Base-by-base conservation (phyloP, 805 yeast genomes). In the Candida broadrunensis region DNA sequence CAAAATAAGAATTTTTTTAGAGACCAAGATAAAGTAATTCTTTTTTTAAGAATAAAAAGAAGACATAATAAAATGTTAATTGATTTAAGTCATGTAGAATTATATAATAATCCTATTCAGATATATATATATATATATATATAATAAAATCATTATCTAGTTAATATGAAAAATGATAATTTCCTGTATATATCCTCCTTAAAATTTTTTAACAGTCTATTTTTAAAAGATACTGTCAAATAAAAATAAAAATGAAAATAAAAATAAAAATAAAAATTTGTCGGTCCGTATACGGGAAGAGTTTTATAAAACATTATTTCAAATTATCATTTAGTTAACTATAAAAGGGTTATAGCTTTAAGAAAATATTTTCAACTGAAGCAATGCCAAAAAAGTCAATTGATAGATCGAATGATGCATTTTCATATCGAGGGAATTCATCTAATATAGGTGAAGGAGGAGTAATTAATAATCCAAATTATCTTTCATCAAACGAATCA, bases 1-100 rank as follows among this genome's bases (percentile, higher is more conserved):
- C 44, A n/a, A 20, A 39, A 11, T n/a, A 33, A 14, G 7, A n/a
- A n/a, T n/a, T n/a, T n/a, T n/a, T n/a, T 32, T 32, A 21, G 9
- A 21, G 24, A 21, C n/a, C n/a, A n/a, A n/a, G n/a, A n/a, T n/a
- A n/a, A n/a, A n/a, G n/a, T n/a, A n/a, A n/a, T n/a, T n/a, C n/a
- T n/a, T n/a, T n/a, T n/a, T n/a, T n/a, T n/a, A n/a, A n/a, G n/a
- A n/a, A n/a, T n/a, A n/a, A n/a, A n/a, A n/a, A n/a, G n/a, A n/a
- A n/a, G n/a, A n/a, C n/a, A n/a, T n/a, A n/a, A n/a, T n/a, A n/a
- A n/a, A n/a, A n/a, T n/a, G n/a, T n/a, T n/a, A n/a, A n/a, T n/a
- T n/a, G n/a, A n/a, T n/a, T n/a, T n/a, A n/a, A n/a, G n/a, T n/a
- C n/a, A n/a, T n/a, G n/a, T n/a, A n/a, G n/a, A n/a, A n/a, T n/a